Evolutionary conservation across 2,329 filamentous ascomycete genomes (phyloP).

Genomic region (Calonectria pseudoturangicola): DNA sequence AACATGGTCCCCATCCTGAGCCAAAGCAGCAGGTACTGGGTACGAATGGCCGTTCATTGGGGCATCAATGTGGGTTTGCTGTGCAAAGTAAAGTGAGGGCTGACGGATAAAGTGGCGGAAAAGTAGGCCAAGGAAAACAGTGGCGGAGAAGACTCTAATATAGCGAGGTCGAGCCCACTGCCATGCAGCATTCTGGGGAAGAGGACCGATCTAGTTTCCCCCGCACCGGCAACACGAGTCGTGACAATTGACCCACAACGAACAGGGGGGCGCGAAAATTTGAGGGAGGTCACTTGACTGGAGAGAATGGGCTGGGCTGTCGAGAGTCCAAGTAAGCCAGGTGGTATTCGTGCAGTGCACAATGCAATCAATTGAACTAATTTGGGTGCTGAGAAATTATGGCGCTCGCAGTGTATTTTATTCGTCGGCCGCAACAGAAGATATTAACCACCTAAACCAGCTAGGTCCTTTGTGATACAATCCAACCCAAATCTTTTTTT

Average conservation of each 20-base stretch:
- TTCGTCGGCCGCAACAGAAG: neutral
- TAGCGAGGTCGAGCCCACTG: neutral
- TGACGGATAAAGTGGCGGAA: slow-evolving; percentile 38
- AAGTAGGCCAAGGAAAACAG: slow-evolving; percentile 15
- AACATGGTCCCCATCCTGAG: slow-evolving; percentile 2
- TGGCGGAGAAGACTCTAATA: slow-evolving; percentile 25
- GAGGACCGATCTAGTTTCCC: neutral
- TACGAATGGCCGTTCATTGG: slow-evolving; percentile 29
- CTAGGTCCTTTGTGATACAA: slow-evolving; percentile 4
- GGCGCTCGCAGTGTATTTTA: neutral
- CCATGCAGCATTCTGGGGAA: slow-evolving; percentile 2
- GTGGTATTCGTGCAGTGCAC: neutral
- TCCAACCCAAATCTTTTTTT: neutral
- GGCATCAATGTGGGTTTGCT: slow-evolving; percentile 18
- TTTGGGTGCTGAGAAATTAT: neutral
- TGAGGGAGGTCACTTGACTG: slow-evolving; percentile 17
- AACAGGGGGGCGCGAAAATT: neutral
- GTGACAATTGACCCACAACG: slow-evolving; percentile 4
- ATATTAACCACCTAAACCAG: slow-evolving; percentile 1
- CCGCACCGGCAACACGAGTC: slow-evolving; percentile 7
- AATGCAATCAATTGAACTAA: neutral
- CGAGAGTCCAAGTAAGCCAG: slow-evolving; percentile 1
- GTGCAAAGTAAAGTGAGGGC: neutral
- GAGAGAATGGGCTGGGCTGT: slow-evolving; percentile 2
- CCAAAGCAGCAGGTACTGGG: slow-evolving; percentile 6